Evolutionary conservation across 2,329 filamentous ascomycete genomes (phyloP), one percentile per base, ranked within the genome.

Genomic region (Boeremia exigua): DNA sequence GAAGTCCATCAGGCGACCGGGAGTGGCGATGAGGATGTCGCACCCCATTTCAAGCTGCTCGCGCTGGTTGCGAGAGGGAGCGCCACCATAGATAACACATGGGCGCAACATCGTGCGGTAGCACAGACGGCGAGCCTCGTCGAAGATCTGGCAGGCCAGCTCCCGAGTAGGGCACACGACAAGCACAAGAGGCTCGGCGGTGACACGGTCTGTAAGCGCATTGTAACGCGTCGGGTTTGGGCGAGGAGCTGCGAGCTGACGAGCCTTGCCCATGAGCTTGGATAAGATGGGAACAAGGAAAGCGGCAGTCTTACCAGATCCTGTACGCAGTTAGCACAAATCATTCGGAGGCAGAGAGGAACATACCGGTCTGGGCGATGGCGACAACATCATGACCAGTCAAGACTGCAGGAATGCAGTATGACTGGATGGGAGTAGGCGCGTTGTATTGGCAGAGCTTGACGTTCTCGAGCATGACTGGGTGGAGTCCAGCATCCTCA

Each of bases 101-200:
- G 95, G 94, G 36, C 95, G 92, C 54, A 99, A 83, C 91, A 96
- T 96, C 3, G 91, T 92, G 1, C 95, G 88, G 69, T 99, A 99
- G 73, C 92, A 97, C 44, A 98, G 86, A 66, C 94, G 92, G 59
- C 95, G 89, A 25, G 91, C 88, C 73, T 98, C 94, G 60, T 96
- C 92, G 77, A 96, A 98, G 64, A 98, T 96, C 72, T 99, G 95
- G 2, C 92, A 89, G 0, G 92, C 92, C 5, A 99, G 79, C 80
- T 99, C 95, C 32, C 95, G 90, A 49, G 90, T 95, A 0, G 95
- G 95, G 10, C 86, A 88, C 19, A 99, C 84, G 49, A 99, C 83
- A 27, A 98, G 80, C 0, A 98, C 90, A 6, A 99, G 78, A 4
- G 95, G 95, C 80, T 98, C 93, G 7, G 92, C 94, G 38, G 86